Percentiles rank a stretch among this genome's conserved stretches.
Evolutionary conservation across 169 alveolate genomes (phyloP).

Genomic region (Plasmodium blacklocki): DNA sequence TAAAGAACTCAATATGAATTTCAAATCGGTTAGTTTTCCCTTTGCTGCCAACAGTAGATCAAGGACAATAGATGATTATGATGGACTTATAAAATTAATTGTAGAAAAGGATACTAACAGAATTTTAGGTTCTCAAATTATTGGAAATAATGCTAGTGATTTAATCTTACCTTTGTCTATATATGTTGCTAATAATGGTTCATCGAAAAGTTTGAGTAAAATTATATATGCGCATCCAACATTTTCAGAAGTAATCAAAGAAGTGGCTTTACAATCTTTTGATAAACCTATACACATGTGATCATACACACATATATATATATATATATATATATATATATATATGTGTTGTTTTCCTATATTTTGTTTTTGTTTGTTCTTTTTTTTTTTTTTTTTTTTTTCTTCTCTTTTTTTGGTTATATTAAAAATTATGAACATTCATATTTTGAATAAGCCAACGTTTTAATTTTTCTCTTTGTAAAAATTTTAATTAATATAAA

Average conservation of each 20-base stretch:
- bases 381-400: background rate
- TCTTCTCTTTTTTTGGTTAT: background rate
- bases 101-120: constrained; percentile 93
- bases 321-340: background rate
- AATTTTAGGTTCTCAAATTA: constrained; percentile 98
- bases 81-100: constrained; percentile 93
- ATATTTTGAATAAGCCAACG: too few species aligned
- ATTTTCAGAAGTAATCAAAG: constrained; percentile 96
- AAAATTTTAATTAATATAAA: too few species aligned
- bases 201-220: constrained; percentile 96
- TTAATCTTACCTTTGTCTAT: constrained; percentile 95
- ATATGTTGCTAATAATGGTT: constrained; percentile 95
- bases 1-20: constrained; percentile 86
- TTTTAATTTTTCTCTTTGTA: too few species aligned
- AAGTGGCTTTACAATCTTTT: constrained; percentile 95
- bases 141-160: constrained; percentile 98
- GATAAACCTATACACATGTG: constrained; percentile 95
- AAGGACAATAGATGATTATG: constrained; percentile 94
- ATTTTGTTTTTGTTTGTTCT: background rate
- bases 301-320: constrained; percentile 15
- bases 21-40: constrained; percentile 94
- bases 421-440: too few species aligned
- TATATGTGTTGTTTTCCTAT: background rate
- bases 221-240: constrained; percentile 99
- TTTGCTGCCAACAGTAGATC: constrained; percentile 97